Base-by-base conservation (phyloP, 768 basidiomycete genomes). In the Tricholoma matsutake region DNA sequence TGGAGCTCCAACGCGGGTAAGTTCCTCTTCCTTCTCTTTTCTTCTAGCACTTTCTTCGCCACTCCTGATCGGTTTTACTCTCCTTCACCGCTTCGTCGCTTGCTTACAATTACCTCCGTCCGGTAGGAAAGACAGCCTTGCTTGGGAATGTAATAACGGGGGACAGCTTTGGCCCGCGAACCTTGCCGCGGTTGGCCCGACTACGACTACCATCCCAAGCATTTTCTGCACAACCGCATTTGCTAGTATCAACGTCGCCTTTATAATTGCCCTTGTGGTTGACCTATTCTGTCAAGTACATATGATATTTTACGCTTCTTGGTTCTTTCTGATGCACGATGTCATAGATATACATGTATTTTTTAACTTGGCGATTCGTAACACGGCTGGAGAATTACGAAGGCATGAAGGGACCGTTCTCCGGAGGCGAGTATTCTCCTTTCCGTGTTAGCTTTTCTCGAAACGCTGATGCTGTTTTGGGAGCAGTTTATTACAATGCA, bases 81-180 rank as follows among this genome's bases (percentile, higher is more conserved):
- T 18, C 20, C 10, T 7, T 45, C 43, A 56, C 37, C 43, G 20
- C 61, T 59, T 35, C 54, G 20, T 60, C 54, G 61, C 63, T 63
- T 59, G 59, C 59, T 68, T 56, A 68, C 63, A 61, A 51, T 41
- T 57, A 66, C 51, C 43, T 62, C 63, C 57, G 56, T 61, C 56
- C 61, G 53, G 59, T 72, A 89, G 87, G 61, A 81, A 86, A 72
- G 80, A 83, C 75, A 85, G 89, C 65, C 86, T 90, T 63, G 65
- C 76, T 35, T 90, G 88, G 88, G 87, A 88, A 73, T 90, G 88
- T 70, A 78, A 81, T 65, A 84, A 91, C 63, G 89, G 87, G 16
- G 86, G 87, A 4, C 83, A 86, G 65, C 76, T 86, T 16, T 87
- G 84, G 84, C 73, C 79, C 6, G 75, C 72, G 53, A 76, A 81